Percentiles rank a stretch among this genome's conserved stretches.
Evolutionary conservation across 2,329 filamentous ascomycete genomes (phyloP).

Genomic region (Fusarium multiceps): DNA sequence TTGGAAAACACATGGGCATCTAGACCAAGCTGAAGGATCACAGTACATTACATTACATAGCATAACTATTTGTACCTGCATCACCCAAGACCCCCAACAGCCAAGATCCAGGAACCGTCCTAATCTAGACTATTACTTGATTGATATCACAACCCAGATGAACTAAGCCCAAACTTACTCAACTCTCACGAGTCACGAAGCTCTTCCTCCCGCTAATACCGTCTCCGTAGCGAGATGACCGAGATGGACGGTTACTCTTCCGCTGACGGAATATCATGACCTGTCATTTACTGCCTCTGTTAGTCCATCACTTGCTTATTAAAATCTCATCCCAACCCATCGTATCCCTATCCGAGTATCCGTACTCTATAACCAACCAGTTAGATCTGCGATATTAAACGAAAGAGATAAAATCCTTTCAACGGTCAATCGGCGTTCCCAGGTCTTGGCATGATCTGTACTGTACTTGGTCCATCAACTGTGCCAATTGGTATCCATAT

Average conservation of each 20-base stretch:
- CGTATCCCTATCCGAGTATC: not conserved
- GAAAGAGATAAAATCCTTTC: not conserved
- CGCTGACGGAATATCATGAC: constrained; percentile 7
- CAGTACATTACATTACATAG: not conserved
- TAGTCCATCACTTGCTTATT: not conserved
- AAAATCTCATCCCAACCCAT: constrained; percentile 1
- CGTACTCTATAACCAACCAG: not conserved
- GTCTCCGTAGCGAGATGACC: constrained; percentile 15
- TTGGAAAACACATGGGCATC: not conserved
- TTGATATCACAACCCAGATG: not conserved
- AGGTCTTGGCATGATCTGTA: constrained; percentile 1
- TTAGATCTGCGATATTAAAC: constrained; percentile 3
- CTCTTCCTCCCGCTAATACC: not conserved
- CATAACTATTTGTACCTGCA: constrained; percentile 24
- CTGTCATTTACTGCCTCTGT: not conserved
- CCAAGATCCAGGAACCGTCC: constrained; percentile 12
- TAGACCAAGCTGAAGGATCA: not conserved
- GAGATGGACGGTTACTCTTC: constrained; percentile 12
- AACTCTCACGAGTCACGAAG: not conserved
- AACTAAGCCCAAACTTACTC: not conserved
- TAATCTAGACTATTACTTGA: not conserved
- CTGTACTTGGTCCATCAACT: constrained; percentile 7
- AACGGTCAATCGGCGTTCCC: constrained; percentile 8
- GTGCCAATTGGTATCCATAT: not conserved
- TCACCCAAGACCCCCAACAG: constrained; percentile 15